Evolutionary conservation across 2,329 filamentous ascomycete genomes (phyloP), one percentile per base, ranked within the genome.

Genomic region (Helminthosporium solani): DNA sequence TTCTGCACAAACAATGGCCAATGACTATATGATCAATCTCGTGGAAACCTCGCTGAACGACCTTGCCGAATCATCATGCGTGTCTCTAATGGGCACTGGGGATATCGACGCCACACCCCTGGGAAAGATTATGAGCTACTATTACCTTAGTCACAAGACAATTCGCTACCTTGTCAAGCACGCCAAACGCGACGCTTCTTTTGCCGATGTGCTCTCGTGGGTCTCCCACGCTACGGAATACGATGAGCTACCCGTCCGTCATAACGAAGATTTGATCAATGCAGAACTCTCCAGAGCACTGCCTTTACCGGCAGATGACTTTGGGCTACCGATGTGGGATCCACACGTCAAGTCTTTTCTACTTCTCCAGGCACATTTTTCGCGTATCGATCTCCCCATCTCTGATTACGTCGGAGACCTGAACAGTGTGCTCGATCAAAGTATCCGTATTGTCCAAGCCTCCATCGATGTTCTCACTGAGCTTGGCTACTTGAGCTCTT

Each of bases 91-190:
- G 61, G 85, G 86, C 35, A 96, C 94, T 54, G 92, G 92, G 34
- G 87, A 96, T 57, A 85, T 99, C 21, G 88, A 96, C 58, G 78
- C 92, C 0, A 97, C 94, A 0, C 86, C 92, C 0, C 80, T 97
- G 6, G 94, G 94, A 61, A 96, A 96, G 75, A 97, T 99, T 64
- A 96, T 97, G 90, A 95, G 88, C 69, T 99, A 97, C 78, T 99
- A 99, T 78, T 99, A 99, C 66, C 84, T 78, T 38, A 95, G 91
- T 0, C 94, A 99, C 74, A 88, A 88, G 71, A 99, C 94, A 0
- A 90, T 99, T 60, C 88, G 94, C 1, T 85, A 90, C 60, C 81
- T 99, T 6, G 83, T 88, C 53, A 79, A 82, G 37, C 81, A 92
- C 56, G 88, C 87, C 19, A 92, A 88, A 61, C 80, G 84, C 0